These are phyloP conservation scores for Quercus agrifolia DNA, from an alignment of 306 rosid genomes.

Conservation along the genomic window DNA sequence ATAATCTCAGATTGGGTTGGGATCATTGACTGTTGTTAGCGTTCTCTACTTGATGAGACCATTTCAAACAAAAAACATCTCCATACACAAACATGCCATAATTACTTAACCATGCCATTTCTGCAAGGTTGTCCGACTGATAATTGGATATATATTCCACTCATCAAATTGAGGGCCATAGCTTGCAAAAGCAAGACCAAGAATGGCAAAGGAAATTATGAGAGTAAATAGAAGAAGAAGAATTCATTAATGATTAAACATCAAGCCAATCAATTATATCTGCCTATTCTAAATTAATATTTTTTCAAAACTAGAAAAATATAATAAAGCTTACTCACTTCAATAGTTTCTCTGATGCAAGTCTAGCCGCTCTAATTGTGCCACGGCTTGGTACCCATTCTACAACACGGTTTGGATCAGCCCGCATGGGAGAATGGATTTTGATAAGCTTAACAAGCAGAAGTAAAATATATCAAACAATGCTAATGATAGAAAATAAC, in stretches of 20 bases:
- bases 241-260: not conserved
- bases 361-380: slow-evolving; percentile 60
- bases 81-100: not conserved
- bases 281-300: not conserved
- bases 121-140: not conserved
- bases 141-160: slow-evolving; percentile 4
- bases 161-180: not conserved
- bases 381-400: slow-evolving; percentile 72
- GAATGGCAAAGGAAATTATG: not conserved
- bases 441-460: slow-evolving; percentile 66
- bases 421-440: slow-evolving; percentile 95
- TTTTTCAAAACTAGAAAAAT: not conserved
- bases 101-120: not conserved
- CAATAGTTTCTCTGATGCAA: slow-evolving; percentile 78
- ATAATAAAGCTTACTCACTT: slow-evolving; percentile 36
- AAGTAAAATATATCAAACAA: slow-evolving; percentile 19
- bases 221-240: not conserved
- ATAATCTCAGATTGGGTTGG: not conserved
- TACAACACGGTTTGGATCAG: slow-evolving; percentile 81
- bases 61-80: slow-evolving; percentile 12
- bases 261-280: not conserved
- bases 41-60: not conserved
- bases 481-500: slow-evolving; percentile 12
- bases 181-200: not conserved
- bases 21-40: not conserved